A percentile compares a stretch with the other conserved stretches of the same genome.
Evolutionary conservation across 345 rosid species (phyloP).

Genomic region (Lepidium sativum): DNA sequence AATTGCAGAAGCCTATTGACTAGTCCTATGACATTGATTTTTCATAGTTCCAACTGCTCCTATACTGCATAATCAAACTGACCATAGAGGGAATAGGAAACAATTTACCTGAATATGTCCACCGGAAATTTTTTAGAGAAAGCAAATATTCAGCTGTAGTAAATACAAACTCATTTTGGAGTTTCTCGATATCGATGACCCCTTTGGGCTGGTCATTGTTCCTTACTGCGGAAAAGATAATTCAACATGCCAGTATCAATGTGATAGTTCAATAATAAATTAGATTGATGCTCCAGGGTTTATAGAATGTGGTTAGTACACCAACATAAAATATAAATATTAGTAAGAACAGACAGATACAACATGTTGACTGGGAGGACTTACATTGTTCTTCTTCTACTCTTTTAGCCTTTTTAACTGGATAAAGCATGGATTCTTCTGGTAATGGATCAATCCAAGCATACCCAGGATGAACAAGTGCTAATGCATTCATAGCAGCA

Average conservation of each 20-base stretch:
- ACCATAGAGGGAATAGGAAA: neutral
- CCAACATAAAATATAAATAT: neutral
- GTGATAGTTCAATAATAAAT: constrained; percentile 7
- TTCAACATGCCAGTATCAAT: neutral
- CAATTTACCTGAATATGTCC: constrained; percentile 60
- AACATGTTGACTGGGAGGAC: constrained; percentile 2
- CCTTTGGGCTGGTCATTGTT: constrained; percentile 36
- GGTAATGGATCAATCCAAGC: constrained; percentile 76
- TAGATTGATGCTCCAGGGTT: neutral
- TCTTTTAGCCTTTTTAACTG: constrained; percentile 68
- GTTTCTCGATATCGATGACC: constrained; percentile 50
- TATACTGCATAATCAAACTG: constrained; percentile 11
- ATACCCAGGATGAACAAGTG: constrained; percentile 71
- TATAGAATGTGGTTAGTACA: neutral
- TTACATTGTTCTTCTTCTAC: constrained; percentile 48
- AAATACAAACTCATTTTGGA: constrained; percentile 70
- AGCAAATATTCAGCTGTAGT: constrained; percentile 82
- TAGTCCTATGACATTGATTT: neutral
- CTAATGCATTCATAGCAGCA: constrained; percentile 82
- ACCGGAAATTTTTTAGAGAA: constrained; percentile 51
- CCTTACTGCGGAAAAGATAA: constrained; percentile 30
- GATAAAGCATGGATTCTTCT: constrained; percentile 44
- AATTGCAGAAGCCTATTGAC: neutral
- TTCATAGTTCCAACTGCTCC: neutral
- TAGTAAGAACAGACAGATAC: constrained; percentile 7